These are phyloP conservation scores for Plasmodium yoelii DNA, from an alignment of 169 alveolate species.

Conservation along the genomic window DNA sequence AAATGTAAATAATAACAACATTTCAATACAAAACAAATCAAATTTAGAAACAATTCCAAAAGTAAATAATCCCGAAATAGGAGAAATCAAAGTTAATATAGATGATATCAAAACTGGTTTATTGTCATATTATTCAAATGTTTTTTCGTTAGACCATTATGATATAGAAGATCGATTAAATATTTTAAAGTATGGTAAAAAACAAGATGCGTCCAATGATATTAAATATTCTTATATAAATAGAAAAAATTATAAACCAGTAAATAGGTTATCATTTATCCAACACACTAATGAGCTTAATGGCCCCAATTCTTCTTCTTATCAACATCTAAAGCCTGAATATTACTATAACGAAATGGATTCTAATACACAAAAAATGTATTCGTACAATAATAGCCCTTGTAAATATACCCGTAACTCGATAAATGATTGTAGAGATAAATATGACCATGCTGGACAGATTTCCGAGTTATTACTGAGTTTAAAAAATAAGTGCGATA, in stretches of 20 bases:
- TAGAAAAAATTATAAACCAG: constrained; percentile 3
- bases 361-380: background rate
- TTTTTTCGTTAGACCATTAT: constrained; percentile 53
- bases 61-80: constrained; percentile 25
- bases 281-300: constrained; percentile 22
- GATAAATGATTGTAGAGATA: constrained; percentile 3
- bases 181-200: constrained; percentile 48
- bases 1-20: background rate
- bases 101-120: constrained; percentile 60
- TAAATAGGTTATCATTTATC: constrained; percentile 11
- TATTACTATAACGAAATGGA: constrained; percentile 26
- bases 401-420: background rate
- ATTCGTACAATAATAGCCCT: background rate
- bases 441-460: constrained; percentile 51
- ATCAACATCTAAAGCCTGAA: constrained; percentile 20
- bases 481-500: constrained; percentile 47
- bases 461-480: constrained; percentile 39
- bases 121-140: constrained; percentile 48
- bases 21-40: background rate
- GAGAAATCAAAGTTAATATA: constrained; percentile 73
- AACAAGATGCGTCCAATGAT: background rate
- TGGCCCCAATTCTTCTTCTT: constrained; percentile 12
- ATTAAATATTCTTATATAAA: constrained; percentile 11
- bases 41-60: constrained; percentile 5
- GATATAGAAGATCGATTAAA: constrained; percentile 67